Conservation (phyloP, 2,329 filamentous ascomycete species). For the Fusarium decemcellulare region DNA sequence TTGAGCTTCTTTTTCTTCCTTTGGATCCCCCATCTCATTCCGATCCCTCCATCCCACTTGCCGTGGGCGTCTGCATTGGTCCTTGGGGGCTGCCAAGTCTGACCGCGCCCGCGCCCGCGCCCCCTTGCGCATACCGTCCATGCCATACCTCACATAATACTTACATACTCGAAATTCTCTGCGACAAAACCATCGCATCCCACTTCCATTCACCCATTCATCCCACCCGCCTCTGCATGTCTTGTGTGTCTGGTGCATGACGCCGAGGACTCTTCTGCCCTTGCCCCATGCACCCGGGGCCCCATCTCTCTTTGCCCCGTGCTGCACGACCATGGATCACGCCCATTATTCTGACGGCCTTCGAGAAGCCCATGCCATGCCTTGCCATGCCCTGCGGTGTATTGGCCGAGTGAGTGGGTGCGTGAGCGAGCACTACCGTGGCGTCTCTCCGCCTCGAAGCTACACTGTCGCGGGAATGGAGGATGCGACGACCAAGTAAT, state of each 20-base stretch:
- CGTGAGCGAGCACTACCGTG: conserved; percentile 11
- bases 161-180: conserved; percentile 18
- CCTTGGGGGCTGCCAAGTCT: not conserved
- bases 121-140: conserved; percentile 10
- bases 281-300: conserved; percentile 40
- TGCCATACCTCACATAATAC: conserved; percentile 22
- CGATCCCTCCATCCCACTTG: conserved; percentile 31
- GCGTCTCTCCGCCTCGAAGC: conserved; percentile 24
- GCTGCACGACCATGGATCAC: conserved; percentile 41
- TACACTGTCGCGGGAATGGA: conserved; percentile 19
- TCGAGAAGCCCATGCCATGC: conserved; percentile 43
- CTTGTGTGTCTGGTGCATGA: conserved; percentile 16
- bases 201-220: conserved; percentile 6
- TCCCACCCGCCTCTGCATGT: conserved; percentile 8
- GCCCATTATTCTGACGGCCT: conserved; percentile 45
- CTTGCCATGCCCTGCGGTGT: not conserved
- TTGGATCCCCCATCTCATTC: conserved; percentile 34
- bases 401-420: conserved; percentile 6
- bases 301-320: conserved; percentile 43
- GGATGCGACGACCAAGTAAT: conserved; percentile 10
- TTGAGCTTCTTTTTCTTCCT: conserved; percentile 37
- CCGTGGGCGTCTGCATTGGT: not conserved
- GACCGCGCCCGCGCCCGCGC: conserved; percentile 2
- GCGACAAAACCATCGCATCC: not conserved
- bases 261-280: conserved; percentile 22